Evolutionary conservation across 1,139 yeast species (phyloP).

Genomic region (Keqinozyma sinolaborantium): DNA sequence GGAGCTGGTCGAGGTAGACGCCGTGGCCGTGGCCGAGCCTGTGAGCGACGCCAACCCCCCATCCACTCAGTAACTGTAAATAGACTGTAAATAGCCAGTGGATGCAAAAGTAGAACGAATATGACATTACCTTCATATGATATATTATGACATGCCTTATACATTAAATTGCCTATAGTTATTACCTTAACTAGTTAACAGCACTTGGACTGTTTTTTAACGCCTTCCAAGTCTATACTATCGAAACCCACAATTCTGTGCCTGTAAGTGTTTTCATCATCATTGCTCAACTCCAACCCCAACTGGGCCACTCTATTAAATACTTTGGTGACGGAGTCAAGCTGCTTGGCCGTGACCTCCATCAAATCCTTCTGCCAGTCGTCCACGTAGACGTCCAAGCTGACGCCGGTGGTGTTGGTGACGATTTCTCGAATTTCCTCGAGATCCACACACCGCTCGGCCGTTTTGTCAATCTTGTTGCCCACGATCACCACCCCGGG

Average conservation of each 20-base stretch:
- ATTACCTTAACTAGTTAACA: no score
- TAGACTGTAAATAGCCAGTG: no score
- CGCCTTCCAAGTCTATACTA: slow-evolving; percentile 29
- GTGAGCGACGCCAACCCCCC: no score
- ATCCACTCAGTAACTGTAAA: no score
- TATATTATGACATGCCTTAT: no score
- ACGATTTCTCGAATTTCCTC: slow-evolving; percentile 41
- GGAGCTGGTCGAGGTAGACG: no score
- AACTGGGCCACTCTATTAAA: slow-evolving; percentile 44
- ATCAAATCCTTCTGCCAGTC: slow-evolving; percentile 42
- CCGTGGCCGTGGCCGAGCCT: no score
- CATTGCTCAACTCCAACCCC: slow-evolving; percentile 23
- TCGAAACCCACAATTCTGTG: slow-evolving; percentile 34
- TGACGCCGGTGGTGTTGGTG: slow-evolving; percentile 21
- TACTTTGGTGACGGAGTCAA: slow-evolving; percentile 33
- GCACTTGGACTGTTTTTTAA: slow-evolving; percentile 4
- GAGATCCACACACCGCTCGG: slow-evolving; percentile 37
- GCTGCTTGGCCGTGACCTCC: slow-evolving; percentile 43
- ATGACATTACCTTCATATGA: no score
- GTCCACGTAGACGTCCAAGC: slow-evolving; percentile 29
- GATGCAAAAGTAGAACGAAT: no score
- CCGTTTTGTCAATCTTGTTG: slow-evolving; percentile 44
- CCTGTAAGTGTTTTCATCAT: slow-evolving; percentile 7
- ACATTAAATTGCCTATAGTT: no score
- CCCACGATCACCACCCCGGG: slow-evolving; percentile 57